Evolutionary conservation across 805 yeast species (phyloP), one percentile per base, ranked within the genome.

Genomic region (Debaryomyces tyrocola): DNA sequence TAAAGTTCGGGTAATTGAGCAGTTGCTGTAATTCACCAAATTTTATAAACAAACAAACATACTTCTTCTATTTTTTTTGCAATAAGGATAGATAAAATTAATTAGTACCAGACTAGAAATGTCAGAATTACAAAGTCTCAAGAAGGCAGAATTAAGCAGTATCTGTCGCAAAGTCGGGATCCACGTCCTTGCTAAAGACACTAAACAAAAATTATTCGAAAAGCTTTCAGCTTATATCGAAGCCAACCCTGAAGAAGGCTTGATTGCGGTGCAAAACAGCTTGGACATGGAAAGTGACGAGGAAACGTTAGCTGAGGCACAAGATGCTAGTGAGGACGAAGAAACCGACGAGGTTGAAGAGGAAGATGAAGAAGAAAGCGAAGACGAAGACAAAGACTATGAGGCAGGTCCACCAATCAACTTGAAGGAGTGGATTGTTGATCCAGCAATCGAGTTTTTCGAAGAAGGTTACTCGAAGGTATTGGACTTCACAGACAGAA

Each of bases 141-240:
- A 67, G 52, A 73, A 73, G 56, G 74, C 75, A 37, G 77, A 73
- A 44, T 61, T 73, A 49, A 58, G 66, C 52, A 56, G 53, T 37
- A 68, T 64, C 34, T 66, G 67, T 48, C 64, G 56, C 35, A 67
- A 66, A 48, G 64, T 67, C 34, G 76, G 68, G 31, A 51, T 70
- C 27, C 55, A 62, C 40, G 60, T 66, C 33, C 55, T 61, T 41
- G 50, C 69, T 36, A 73, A 72, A 53, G 76, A 71, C 54, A 72
- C 77, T 38, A 73, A 73, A 58, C 69, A 64, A 53, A 57, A 66
- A 4, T 66, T 73, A 56, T 57, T 70, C 24, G 75, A 71, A 36
- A 73, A 68, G 49, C 59, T 73, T 43, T 67, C 64, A 29, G 52
- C 47, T 6, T 68, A 57, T 50, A 55, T 69, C 40, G 57, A 53